Evolutionary conservation across 345 rosid species (phyloP).

Genomic region (Abelmoschus esculentus): DNA sequence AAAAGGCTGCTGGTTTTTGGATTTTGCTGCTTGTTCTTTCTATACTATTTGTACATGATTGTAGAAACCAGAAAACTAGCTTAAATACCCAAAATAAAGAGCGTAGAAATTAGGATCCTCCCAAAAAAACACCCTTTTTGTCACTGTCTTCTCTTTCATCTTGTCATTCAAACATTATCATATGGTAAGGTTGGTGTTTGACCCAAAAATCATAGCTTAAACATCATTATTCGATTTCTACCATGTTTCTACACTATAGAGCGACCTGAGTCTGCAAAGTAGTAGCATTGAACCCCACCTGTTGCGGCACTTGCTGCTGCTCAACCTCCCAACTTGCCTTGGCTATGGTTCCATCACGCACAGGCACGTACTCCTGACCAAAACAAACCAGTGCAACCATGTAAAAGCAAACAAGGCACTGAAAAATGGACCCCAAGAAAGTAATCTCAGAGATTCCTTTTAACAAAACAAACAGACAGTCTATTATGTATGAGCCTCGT

Average conservation of each 20-base stretch:
- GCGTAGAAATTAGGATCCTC: background rate
- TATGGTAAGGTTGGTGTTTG: conserved; percentile 7
- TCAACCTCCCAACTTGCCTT: conserved; percentile 78
- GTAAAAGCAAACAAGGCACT: background rate
- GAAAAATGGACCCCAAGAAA: conserved; percentile 6
- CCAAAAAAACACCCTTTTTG: conserved; percentile 1
- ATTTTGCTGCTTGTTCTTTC: conserved; percentile 16
- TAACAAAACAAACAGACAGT: conserved; percentile 9
- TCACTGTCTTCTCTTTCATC: conserved; percentile 1
- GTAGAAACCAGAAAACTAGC: conserved; percentile 19
- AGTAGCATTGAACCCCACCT: conserved; percentile 39
- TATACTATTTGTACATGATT: conserved; percentile 16
- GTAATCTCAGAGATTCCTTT: conserved; percentile 11
- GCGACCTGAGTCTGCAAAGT: conserved; percentile 47
- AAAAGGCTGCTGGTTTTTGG: conserved; percentile 28
- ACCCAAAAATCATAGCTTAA: conserved; percentile 21
- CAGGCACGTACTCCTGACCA: conserved; percentile 73
- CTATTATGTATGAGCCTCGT: conserved; percentile 10
- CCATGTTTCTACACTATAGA: conserved; percentile 25
- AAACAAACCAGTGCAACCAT: conserved; percentile 16
- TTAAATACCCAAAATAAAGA: background rate
- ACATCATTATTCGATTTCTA: conserved; percentile 14
- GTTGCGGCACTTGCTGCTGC: conserved; percentile 10
- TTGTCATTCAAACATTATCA: conserved; percentile 19
- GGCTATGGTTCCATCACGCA: conserved; percentile 65